Conservation (phyloP, 2,329 filamentous ascomycete species). For the Chaetomium strumarium region DNA sequence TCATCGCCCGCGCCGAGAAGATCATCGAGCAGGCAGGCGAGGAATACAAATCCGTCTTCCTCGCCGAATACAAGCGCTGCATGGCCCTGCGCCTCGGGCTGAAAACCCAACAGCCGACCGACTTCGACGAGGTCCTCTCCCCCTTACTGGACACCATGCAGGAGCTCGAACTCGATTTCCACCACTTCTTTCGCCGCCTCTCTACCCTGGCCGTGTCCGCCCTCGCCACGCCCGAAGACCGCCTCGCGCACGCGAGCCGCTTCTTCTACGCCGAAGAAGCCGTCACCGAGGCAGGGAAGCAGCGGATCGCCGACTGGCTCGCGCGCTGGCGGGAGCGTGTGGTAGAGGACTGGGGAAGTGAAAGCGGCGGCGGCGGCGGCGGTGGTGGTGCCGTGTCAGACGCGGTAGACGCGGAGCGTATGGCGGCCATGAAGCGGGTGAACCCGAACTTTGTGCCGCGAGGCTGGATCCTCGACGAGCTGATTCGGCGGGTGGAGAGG, state of each 20-base stretch:
- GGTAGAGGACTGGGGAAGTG: conserved; percentile 25
- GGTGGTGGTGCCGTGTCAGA: background rate
- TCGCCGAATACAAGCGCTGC: conserved; percentile 80
- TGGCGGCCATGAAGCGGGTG: conserved; percentile 69
- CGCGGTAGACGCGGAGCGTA: conserved; percentile 55
- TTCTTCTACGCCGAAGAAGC: conserved; percentile 79
- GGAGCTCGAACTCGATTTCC: conserved; percentile 80
- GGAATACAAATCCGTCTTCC: conserved; percentile 82
- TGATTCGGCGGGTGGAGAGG: conserved; percentile 85
- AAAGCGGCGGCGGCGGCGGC: too few relatives aligned
- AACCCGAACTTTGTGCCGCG: conserved; percentile 93
- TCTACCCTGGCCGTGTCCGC: conserved; percentile 57
- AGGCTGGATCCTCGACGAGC: conserved; percentile 87
- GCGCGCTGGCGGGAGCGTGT: conserved; percentile 68
- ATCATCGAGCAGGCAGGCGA: conserved; percentile 76
- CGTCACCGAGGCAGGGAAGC: conserved; percentile 58
- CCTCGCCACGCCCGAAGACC: conserved; percentile 57
- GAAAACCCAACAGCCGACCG: conserved; percentile 58
- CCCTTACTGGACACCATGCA: conserved; percentile 77
- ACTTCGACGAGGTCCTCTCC: conserved; percentile 79
- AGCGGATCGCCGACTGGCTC: conserved; percentile 71
- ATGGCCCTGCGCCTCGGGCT: conserved; percentile 79
- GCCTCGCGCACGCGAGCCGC: conserved; percentile 57
- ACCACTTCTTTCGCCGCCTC: conserved; percentile 84
- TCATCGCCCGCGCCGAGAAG: conserved; percentile 74